Evolutionary conservation across 2,329 filamentous ascomycete species (phyloP).

Genomic region (Grosmannia huntii): DNA sequence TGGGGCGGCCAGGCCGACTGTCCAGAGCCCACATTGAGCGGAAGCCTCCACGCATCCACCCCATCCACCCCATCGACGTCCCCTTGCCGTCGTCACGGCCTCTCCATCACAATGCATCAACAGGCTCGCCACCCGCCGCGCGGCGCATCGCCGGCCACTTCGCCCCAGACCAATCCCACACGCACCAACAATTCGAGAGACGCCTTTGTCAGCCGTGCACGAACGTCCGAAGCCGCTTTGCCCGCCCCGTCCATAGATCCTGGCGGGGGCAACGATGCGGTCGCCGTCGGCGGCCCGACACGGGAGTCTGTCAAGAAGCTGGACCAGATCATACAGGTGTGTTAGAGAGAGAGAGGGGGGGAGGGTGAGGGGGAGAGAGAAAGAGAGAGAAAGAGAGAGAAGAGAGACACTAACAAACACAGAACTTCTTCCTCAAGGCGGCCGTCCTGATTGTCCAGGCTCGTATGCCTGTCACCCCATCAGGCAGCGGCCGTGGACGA

Average conservation of each 20-base stretch:
- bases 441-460: slow-evolving; percentile 75
- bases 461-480: slow-evolving; percentile 55
- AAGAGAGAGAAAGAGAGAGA: no score
- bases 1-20: slow-evolving; percentile 5
- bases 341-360: no score
- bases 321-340: slow-evolving; percentile 88
- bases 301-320: slow-evolving; percentile 65
- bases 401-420: slow-evolving; percentile 3
- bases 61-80: no score
- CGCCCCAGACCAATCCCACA: slow-evolving; percentile 57
- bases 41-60: background rate
- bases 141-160: slow-evolving; percentile 59
- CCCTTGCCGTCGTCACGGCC: background rate
- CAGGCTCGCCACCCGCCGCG: slow-evolving; percentile 65
- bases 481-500: slow-evolving; percentile 35
- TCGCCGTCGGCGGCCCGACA: slow-evolving; percentile 25
- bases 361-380: no score
- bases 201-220: slow-evolving; percentile 26
- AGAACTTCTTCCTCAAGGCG: slow-evolving; percentile 90
- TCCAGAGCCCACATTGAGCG: no score
- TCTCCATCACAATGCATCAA: slow-evolving; percentile 64
- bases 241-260: slow-evolving; percentile 13
- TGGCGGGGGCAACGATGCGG: slow-evolving; percentile 24
- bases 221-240: slow-evolving; percentile 28
- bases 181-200: slow-evolving; percentile 68